Evolutionary conservation across 495 filamentous ascomycete species (phyloP).

Genomic region (Sabuloglossum arenarium): DNA sequence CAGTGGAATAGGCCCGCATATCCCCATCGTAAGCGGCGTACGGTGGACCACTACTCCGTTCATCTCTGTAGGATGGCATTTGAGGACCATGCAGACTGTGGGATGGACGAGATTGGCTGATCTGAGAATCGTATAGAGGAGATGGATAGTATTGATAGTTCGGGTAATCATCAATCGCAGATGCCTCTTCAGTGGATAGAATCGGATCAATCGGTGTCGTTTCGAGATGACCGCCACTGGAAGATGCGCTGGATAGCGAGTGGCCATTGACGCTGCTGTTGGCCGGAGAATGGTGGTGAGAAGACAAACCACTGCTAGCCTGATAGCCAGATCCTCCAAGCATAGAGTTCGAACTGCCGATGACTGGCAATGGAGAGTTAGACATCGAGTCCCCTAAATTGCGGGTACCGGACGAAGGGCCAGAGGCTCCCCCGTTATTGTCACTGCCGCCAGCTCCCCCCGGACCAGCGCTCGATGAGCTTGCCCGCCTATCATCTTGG

Average conservation of each 20-base stretch:
- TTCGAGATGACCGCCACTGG: conserved; percentile 11
- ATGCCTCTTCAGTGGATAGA: conserved; percentile 11
- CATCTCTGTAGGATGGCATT: conserved; percentile 13
- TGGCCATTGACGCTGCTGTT: conserved; percentile 11
- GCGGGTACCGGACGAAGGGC: not conserved
- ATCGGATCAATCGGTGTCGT: conserved; percentile 17
- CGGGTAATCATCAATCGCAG: conserved; percentile 12
- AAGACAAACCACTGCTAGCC: conserved; percentile 5
- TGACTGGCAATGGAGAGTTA: not conserved
- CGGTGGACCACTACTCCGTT: conserved; percentile 16
- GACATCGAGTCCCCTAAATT: conserved; percentile 10
- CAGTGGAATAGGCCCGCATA: not conserved
- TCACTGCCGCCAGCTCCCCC: conserved; percentile 34
- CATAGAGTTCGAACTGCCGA: conserved; percentile 1
- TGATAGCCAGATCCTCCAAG: conserved; percentile 1
- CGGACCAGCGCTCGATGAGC: conserved; percentile 48
- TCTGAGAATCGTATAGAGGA: conserved; percentile 12
- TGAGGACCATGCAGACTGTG: conserved; percentile 13
- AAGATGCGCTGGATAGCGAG: conserved; percentile 13
- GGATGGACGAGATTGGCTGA: conserved; percentile 10
- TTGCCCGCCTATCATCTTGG: conserved; percentile 57
- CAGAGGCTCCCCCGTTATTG: conserved; percentile 16
- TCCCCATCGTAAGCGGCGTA: not conserved
- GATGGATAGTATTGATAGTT: conserved; percentile 16
- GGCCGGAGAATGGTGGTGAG: conserved; percentile 13